phyloP scores from a whole-genome alignment of 2,329 filamentous ascomycete genomes.

The Colletotrichum sp. region DNA sequence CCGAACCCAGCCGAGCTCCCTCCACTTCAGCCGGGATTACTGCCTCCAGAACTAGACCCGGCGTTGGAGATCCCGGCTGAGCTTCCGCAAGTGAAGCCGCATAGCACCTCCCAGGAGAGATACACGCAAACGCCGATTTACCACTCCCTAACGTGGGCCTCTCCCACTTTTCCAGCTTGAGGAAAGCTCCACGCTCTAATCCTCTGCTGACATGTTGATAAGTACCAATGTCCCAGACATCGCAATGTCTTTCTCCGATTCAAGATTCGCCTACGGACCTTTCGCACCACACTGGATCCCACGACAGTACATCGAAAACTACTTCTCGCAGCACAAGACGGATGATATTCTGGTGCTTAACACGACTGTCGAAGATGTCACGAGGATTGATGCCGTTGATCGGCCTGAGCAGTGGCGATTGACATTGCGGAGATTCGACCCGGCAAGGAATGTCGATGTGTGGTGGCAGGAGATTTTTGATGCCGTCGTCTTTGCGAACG shows the following conservation, averaged over 20 bases:
- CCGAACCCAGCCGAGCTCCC: slow-evolving; percentile 38
- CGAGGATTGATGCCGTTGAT: slow-evolving; percentile 28
- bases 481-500: slow-evolving; percentile 47
- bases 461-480: slow-evolving; percentile 61
- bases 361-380: slow-evolving; percentile 57
- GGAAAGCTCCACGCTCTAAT: accelerated
- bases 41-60: slow-evolving; percentile 50
- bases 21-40: slow-evolving; percentile 43
- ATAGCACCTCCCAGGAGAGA: slow-evolving; percentile 45
- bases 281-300: slow-evolving; percentile 61
- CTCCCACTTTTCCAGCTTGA: neutral
- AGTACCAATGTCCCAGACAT: slow-evolving; percentile 63
- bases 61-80: slow-evolving; percentile 46
- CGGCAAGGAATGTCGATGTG: slow-evolving; percentile 45
- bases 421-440: slow-evolving; percentile 51
- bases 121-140: slow-evolving; percentile 57
- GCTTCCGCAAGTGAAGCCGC: slow-evolving; percentile 44
- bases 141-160: slow-evolving; percentile 51
- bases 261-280: slow-evolving; percentile 57
- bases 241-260: slow-evolving; percentile 61
- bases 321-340: slow-evolving; percentile 54
- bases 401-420: slow-evolving; percentile 46
- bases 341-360: slow-evolving; percentile 52
- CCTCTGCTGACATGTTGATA: neutral
- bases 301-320: slow-evolving; percentile 60